Percentiles rank a stretch among this genome's conserved stretches.
phyloP scores from a whole-genome alignment of 2,329 filamentous ascomycete species.

The Leptographium galeiforme region DNA sequence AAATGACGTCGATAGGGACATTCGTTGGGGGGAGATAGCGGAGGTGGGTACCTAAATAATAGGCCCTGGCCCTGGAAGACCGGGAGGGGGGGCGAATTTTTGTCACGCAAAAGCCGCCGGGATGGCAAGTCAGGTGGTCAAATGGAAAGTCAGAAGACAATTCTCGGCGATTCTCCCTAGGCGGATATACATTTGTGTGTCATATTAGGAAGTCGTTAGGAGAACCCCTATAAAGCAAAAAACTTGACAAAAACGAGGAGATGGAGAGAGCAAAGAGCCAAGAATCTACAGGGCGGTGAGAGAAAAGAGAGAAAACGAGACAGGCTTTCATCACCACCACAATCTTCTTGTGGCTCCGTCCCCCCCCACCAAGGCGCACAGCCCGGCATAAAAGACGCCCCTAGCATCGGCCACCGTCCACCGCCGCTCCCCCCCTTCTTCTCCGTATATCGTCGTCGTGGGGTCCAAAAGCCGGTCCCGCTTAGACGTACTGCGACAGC shows the following conservation, averaged over 20 bases:
- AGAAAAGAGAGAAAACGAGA: neutral
- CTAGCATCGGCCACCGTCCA: neutral
- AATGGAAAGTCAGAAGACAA: too few species aligned
- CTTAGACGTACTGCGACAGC: conserved; percentile 80
- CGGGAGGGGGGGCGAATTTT: too few species aligned
- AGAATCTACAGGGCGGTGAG: neutral
- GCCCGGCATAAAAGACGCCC: neutral
- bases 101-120: neutral
- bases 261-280: neutral
- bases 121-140: too few species aligned
- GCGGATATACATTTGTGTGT: neutral
- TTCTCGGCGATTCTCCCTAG: too few species aligned
- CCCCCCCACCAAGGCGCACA: neutral
- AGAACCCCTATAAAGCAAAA: neutral
- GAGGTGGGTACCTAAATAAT: neutral
- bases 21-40: neutral
- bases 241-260: neutral
- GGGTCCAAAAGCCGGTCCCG: neutral
- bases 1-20: neutral
- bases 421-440: neutral
- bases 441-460: too few species aligned
- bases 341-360: neutral
- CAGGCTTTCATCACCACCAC: neutral
- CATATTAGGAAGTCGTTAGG: neutral
- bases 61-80: too few species aligned